These are phyloP conservation scores for Calocybe indica DNA, from an alignment of 768 basidiomycete genomes.

Conservation along the genomic window DNA sequence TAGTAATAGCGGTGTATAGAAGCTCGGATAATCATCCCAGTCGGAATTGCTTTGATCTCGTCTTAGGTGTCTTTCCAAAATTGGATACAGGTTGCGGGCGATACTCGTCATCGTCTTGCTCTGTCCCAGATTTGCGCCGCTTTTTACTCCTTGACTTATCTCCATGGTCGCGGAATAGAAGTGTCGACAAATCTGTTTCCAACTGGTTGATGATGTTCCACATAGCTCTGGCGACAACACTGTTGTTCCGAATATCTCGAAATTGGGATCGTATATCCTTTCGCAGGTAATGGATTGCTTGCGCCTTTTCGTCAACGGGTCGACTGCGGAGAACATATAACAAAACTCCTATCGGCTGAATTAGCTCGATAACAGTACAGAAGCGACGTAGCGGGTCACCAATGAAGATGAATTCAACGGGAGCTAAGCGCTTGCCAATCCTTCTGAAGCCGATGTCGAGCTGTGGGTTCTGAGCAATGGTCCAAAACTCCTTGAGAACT, in stretches of 20 bases:
- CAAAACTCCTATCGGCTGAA: constrained; percentile 47
- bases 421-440: constrained; percentile 58
- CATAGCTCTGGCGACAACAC: constrained; percentile 43
- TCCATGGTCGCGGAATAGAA: constrained; percentile 9
- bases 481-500: constrained; percentile 48
- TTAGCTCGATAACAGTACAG: background rate
- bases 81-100: constrained; percentile 36
- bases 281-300: constrained; percentile 54
- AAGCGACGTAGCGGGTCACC: constrained; percentile 33
- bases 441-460: constrained; percentile 45
- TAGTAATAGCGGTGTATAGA: background rate
- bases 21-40: background rate
- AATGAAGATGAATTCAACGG: constrained; percentile 76
- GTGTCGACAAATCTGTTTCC: constrained; percentile 24
- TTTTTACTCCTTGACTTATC: constrained; percentile 18
- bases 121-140: constrained; percentile 21
- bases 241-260: constrained; percentile 63
- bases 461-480: constrained; percentile 35
- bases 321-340: constrained; percentile 48
- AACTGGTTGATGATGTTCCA: constrained; percentile 50
- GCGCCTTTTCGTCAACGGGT: constrained; percentile 40
- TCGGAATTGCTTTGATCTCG: constrained; percentile 20
- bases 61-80: constrained; percentile 32
- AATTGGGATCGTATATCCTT: constrained; percentile 46
- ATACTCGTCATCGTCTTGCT: constrained; percentile 37